phyloP scores from a whole-genome alignment of 768 basidiomycete species.

The Mycena crocata region DNA sequence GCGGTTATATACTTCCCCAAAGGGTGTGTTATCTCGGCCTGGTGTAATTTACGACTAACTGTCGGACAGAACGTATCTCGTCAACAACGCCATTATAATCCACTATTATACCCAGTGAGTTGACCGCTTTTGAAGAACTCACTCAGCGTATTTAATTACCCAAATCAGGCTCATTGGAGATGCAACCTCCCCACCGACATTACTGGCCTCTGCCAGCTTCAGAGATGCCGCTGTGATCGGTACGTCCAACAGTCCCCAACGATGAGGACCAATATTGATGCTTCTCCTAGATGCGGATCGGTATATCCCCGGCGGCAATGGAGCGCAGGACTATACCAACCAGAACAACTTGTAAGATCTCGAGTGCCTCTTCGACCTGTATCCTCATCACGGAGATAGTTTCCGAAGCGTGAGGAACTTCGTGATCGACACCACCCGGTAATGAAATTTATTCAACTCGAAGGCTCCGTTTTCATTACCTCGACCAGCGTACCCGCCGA shows the following conservation, averaged over 20 bases:
- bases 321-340: slow-evolving; percentile 70
- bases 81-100: slow-evolving; percentile 73
- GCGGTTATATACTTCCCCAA: slow-evolving; percentile 81
- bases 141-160: not conserved
- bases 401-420: slow-evolving; percentile 81
- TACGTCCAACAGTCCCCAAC: slow-evolving; percentile 41
- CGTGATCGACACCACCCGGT: slow-evolving; percentile 72
- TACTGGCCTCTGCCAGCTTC: slow-evolving; percentile 72
- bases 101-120: slow-evolving; percentile 76
- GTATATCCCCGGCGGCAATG: slow-evolving; percentile 62
- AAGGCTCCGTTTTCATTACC: not conserved
- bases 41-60: not conserved
- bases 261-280: not conserved
- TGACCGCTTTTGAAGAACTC: not conserved
- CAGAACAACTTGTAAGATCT: slow-evolving; percentile 73
- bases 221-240: slow-evolving; percentile 81
- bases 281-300: slow-evolving; percentile 72
- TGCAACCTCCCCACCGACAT: slow-evolving; percentile 73
- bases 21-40: slow-evolving; percentile 57
- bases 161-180: slow-evolving; percentile 70
- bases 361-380: not conserved
- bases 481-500: slow-evolving; percentile 58
- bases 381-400: slow-evolving; percentile 44
- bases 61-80: slow-evolving; percentile 68
- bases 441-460: not conserved